These are phyloP conservation scores for Taphrina flavorubra DNA, from an alignment of 1,139 yeast genomes.

Conservation along the genomic window DNA sequence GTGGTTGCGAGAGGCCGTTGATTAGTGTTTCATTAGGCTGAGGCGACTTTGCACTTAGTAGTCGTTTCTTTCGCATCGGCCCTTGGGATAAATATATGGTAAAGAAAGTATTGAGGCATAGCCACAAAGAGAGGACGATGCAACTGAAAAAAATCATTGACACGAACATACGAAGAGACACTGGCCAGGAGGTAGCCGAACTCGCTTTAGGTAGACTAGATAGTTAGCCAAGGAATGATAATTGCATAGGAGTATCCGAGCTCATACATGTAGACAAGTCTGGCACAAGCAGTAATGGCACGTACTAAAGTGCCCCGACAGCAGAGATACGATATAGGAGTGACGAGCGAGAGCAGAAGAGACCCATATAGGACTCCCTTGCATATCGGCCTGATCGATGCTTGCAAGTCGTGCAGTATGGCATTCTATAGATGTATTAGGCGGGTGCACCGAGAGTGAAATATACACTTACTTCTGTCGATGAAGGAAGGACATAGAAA, in stretches of 20 bases:
- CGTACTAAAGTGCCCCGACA: neutral
- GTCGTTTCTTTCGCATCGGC: conserved; percentile 14
- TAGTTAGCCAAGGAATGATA: neutral
- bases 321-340: conserved; percentile 4
- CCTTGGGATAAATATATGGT: conserved; percentile 28
- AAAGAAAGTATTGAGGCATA: conserved; percentile 17
- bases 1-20: conserved; percentile 7
- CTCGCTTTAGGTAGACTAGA: conserved; percentile 10
- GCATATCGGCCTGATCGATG: neutral
- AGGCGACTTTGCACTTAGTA: conserved; percentile 22
- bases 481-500: neutral
- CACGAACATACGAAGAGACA: neutral
- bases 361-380: neutral
- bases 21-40: conserved; percentile 28
- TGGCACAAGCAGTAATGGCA: conserved; percentile 5
- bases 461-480: neutral
- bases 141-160: neutral
- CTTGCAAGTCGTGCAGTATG: conserved; percentile 6
- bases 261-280: conserved; percentile 3
- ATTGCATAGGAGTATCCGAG: conserved; percentile 10
- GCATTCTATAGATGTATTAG: neutral
- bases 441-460: neutral
- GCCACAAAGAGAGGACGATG: conserved; percentile 13
- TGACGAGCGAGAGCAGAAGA: neutral
- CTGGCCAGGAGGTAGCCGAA: conserved; percentile 28